Conservation (phyloP, 2,329 filamentous ascomycete species). For the Neonectria magnoliae region DNA sequence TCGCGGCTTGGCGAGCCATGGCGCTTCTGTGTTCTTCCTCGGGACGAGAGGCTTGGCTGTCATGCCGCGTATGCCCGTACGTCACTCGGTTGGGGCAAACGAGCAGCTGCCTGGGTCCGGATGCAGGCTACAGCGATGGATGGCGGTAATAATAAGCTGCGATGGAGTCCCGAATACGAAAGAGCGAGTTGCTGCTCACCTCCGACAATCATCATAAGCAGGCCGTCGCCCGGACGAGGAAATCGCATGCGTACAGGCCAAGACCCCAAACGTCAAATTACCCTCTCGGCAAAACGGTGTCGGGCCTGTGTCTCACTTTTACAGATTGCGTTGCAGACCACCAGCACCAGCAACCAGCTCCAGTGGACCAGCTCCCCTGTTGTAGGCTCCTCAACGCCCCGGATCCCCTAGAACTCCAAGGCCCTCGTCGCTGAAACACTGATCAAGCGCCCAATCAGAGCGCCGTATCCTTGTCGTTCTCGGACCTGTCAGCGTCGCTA, state of each 20-base stretch:
- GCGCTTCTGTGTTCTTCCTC: background rate
- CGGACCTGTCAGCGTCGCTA: conserved; percentile 15
- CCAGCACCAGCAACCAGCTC: conserved; percentile 10
- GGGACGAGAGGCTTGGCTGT: conserved; percentile 17
- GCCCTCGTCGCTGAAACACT: conserved; percentile 10
- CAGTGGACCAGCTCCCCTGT: conserved; percentile 14
- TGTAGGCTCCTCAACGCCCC: conserved; percentile 2
- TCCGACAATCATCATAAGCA: conserved; percentile 9
- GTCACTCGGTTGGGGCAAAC: conserved; percentile 25
- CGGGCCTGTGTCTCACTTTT: conserved; percentile 20
- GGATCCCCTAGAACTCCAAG: background rate
- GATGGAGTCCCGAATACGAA: conserved; percentile 22
- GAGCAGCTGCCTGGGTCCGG: conserved; percentile 17
- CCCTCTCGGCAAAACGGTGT: conserved; percentile 1
- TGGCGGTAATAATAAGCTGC: conserved; percentile 8
- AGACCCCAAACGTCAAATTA: conserved; percentile 13
- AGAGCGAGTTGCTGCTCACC: background rate
- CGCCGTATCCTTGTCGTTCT: conserved; percentile 5
- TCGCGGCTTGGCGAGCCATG: conserved; percentile 10
- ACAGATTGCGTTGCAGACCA: conserved; percentile 10
- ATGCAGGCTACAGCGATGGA: background rate
- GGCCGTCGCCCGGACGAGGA: background rate
- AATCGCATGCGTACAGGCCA: conserved; percentile 5
- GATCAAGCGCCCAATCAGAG: conserved; percentile 28
- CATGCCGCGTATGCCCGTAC: conserved; percentile 33